Percentiles rank a stretch among this genome's conserved stretches.
phyloP scores from a whole-genome alignment of 352 stramenopile genomes.

The Ochromonadaceae sp. region DNA sequence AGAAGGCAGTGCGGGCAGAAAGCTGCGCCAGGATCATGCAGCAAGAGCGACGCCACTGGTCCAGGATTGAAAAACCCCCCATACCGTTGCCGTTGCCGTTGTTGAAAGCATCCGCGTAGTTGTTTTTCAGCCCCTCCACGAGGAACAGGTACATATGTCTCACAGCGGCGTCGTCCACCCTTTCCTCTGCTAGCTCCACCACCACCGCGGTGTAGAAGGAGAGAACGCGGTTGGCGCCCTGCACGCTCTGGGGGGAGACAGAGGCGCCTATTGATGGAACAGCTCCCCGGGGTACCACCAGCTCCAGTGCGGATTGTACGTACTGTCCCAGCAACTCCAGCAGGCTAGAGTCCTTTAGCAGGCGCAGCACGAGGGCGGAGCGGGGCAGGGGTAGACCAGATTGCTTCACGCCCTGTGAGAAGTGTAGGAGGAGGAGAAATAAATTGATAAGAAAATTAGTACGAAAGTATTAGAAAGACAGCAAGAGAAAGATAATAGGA shows the following conservation, averaged over 20 bases:
- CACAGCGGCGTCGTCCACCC: background rate
- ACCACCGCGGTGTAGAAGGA: background rate
- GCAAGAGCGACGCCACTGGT: background rate
- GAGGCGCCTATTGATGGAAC: too few relatives aligned
- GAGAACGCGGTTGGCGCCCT: background rate
- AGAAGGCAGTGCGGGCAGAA: background rate
- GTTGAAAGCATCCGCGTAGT: background rate
- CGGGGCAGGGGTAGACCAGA: background rate
- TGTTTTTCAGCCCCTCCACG: constrained; percentile 4
- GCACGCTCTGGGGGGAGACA: background rate
- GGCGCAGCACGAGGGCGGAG: background rate
- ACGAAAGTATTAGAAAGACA: too few relatives aligned
- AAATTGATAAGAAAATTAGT: too few relatives aligned
- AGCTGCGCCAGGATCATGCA: background rate
- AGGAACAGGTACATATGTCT: background rate
- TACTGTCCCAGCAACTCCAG: background rate
- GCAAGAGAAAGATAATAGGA: too few relatives aligned
- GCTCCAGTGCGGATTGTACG: background rate
- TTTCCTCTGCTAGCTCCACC: background rate
- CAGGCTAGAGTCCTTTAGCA: background rate
- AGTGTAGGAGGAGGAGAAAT: too few relatives aligned
- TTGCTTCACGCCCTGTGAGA: background rate
- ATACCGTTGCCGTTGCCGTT: background rate
- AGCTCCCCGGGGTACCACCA: too few relatives aligned
- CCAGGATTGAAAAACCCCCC: too few relatives aligned